Percentiles rank a stretch among this genome's conserved stretches.
These are phyloP conservation scores for Cyclotella baltica DNA, from an alignment of 108 stramenopile genomes.

Conservation along the genomic window DNA sequence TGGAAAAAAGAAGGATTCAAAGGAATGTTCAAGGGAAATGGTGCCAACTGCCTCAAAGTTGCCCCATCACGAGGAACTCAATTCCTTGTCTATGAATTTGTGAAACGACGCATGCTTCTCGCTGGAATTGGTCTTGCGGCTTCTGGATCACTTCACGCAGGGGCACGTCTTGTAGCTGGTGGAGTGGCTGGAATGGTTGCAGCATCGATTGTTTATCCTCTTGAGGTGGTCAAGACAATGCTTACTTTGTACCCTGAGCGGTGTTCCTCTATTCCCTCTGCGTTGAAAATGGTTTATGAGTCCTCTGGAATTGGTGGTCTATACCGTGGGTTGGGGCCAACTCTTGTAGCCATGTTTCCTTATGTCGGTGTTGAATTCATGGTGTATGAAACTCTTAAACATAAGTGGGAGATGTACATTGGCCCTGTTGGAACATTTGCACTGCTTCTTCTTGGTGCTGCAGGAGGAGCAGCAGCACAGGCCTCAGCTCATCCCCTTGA, in stretches of 20 bases:
- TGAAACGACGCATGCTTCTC: conserved; percentile 44
- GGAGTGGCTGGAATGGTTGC: conserved; percentile 57
- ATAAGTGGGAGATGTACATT: conserved; percentile 32
- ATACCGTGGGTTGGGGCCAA: conserved; percentile 54
- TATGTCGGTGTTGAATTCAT: conserved; percentile 60
- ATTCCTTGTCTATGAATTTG: conserved; percentile 53
- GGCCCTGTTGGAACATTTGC: conserved; percentile 37
- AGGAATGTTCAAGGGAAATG: conserved; percentile 60
- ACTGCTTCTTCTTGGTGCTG: conserved; percentile 44
- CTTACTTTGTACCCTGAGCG: conserved; percentile 52
- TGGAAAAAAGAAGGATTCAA: conserved; percentile 51
- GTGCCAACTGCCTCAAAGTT: conserved; percentile 63
- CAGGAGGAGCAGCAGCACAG: conserved; percentile 55
- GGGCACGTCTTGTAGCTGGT: conserved; percentile 45
- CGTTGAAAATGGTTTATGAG: conserved; percentile 24
- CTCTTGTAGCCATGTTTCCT: conserved; percentile 59
- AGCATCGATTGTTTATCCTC: conserved; percentile 54
- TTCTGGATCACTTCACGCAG: conserved; percentile 38
- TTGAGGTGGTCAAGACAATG: conserved; percentile 59
- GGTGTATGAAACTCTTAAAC: conserved; percentile 57
- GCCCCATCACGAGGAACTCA: conserved; percentile 54
- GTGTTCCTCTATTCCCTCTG: conserved; percentile 38
- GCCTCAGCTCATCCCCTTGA: conserved; percentile 56
- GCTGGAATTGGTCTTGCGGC: conserved; percentile 35
- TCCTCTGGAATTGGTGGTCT: conserved; percentile 38